Base-by-base conservation (phyloP, 257 asterid species). In the Avicennia marina region DNA sequence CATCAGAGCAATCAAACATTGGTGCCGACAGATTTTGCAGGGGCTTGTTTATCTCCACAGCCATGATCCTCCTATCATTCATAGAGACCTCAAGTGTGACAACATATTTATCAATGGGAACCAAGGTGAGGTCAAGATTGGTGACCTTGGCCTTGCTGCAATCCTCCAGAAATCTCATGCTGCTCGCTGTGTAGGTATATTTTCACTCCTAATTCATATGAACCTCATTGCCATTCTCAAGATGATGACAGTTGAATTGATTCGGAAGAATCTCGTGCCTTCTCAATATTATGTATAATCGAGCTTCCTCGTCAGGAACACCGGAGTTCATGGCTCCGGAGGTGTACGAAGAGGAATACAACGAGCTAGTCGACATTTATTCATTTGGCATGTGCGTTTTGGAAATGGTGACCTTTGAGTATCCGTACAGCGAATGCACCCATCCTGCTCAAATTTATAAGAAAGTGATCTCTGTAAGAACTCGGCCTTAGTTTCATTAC, bases 271-370 rank as follows among this genome's bases (percentile, higher is more conserved):
- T 4, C 34, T 29, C 34, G 34, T 33, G 41, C 9, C 0, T 42
- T 42, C n/a, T 22, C 4, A n/a, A 6, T 58, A 8, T 15, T 15
- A 20, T 51, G 29, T 39, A 29, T 29, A 8, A 29, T 29, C 34
- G 34, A 4, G 34, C 34, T 29, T 13, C 22, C 46, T 32, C n/a
- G 3, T 56, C 60, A 82, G 94, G 95, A 47, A 88, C 96, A 17
- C 95, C 96, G 20, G 96, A 88, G 65, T 88, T 88, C 77, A 88
- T 88, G 95, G 96, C 95, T 29, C 96, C 95, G 0, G 95, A 88
- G 67, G 95, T 88, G 29, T 88, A 85, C 51, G 81, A 76, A 11
- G 95, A 88, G 75, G 94, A 88, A 51, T 88, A 85, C 78, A 85
- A 88, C 42, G 96, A 82, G 68, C 57, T 88, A 43, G 96, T 88